Base-by-base conservation (phyloP, 1,284 basidiomycete genomes). In the Leccinum subrobustum region DNA sequence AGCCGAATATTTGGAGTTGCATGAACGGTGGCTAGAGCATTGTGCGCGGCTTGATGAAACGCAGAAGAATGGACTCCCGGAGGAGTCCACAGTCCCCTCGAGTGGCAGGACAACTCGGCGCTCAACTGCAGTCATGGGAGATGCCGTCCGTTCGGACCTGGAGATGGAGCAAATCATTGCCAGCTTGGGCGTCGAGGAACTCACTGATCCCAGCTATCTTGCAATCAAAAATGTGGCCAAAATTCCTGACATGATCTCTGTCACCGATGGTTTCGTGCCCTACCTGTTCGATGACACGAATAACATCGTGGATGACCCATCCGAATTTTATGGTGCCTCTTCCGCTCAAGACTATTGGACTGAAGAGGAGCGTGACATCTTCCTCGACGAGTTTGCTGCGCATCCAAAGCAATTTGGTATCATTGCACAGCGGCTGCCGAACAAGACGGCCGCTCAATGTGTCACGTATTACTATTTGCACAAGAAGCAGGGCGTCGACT, bases 111-210 rank as follows among this genome's bases (percentile, higher is more conserved):
- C 88, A 33, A 92, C 90, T n/a, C 82, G 91, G 37, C 85, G 91
- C 33, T 85, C 87, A 12, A 81, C 87, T 47, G 86, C 88, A 1
- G 77, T 76, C 18, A 81, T 94, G 63, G 93, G 94, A 23, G 96
- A 98, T 74, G 89, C 93, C 6, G 95, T 96, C 11, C 87, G 94
- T 2, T 95, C 95, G 18, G 96, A 98, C 74, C 84, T 97, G 60
- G 96, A 98, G 79, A 96, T 98, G 85, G 92, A 98, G 70, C 95
- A 96, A 76, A 96, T 98, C 70, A 89, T 98, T 59, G 94, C 93
- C 11, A 95, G 89, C 68, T 79, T 98, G 44, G 95, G 95, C 53
- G 93, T 91, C 66, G 93, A 96, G 64, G 96, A 96, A 65, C 86
- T 93, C 59, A 94, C 91, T 52, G 95, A 98, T 75, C 95, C 96